Conservation (phyloP, 2,329 filamentous ascomycete species). For the Arachnopeziza araneosa region DNA sequence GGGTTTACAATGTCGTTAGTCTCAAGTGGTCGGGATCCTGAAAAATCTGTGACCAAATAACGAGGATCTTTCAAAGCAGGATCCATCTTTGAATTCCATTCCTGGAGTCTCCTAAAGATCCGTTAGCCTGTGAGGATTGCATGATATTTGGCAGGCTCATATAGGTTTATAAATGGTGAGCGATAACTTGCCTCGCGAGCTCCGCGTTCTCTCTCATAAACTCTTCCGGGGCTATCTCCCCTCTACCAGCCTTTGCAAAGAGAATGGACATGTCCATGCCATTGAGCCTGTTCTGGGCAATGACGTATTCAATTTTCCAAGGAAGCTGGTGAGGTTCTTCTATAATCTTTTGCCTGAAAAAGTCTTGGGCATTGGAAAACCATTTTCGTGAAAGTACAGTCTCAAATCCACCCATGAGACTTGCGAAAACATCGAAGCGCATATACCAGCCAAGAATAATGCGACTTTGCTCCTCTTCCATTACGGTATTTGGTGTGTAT, state of each 20-base stretch:
- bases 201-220: conserved; percentile 57
- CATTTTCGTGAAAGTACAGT: conserved; percentile 71
- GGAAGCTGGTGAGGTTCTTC: conserved; percentile 56
- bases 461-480: conserved; percentile 63
- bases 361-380: conserved; percentile 51
- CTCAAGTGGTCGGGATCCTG: conserved; percentile 44
- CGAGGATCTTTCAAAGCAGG: conserved; percentile 54
- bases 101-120: conserved; percentile 13
- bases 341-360: conserved; percentile 53
- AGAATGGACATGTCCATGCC: conserved; percentile 76
- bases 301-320: conserved; percentile 62
- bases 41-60: conserved; percentile 60
- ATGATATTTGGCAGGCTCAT: neutral
- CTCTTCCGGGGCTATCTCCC: conserved; percentile 56
- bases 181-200: conserved; percentile 42
- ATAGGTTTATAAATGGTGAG: neutral
- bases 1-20: conserved; percentile 69
- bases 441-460: conserved; percentile 84
- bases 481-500: conserved; percentile 70
- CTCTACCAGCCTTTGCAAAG: conserved; percentile 62
- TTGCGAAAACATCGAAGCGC: conserved; percentile 80
- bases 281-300: conserved; percentile 63
- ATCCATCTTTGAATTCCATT: conserved; percentile 54
- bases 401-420: conserved; percentile 74
- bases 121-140: neutral